Conservation (phyloP, 2,329 filamentous ascomycete species). For the Leptosphaerulina australis region DNA sequence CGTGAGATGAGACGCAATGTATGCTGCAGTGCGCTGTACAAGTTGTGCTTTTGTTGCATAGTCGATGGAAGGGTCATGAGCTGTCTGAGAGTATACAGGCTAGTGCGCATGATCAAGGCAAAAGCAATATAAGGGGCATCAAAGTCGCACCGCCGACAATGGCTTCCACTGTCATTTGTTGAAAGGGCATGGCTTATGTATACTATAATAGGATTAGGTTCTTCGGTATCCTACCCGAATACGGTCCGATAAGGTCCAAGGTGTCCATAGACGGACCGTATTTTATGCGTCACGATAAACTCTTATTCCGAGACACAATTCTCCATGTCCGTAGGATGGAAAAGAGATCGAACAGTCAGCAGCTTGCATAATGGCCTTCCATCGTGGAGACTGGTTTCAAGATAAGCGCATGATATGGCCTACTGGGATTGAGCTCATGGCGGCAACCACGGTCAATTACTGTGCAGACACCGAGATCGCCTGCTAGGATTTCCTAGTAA, state of each 20-base stretch:
- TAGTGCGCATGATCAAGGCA: not conserved
- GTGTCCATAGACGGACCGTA: constrained; percentile 2
- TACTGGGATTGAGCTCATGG: too few species aligned
- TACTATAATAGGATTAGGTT: not conserved
- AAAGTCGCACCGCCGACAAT: not conserved
- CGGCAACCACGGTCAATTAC: too few species aligned
- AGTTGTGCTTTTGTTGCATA: not conserved
- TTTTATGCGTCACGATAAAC: constrained; percentile 1
- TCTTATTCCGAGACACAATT: too few species aligned
- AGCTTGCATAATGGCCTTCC: too few species aligned
- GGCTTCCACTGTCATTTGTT: not conserved
- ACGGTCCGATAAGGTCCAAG: constrained; percentile 2
- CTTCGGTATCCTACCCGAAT: not conserved
- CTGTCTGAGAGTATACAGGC: not conserved
- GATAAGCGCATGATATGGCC: too few species aligned
- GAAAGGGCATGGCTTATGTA: not conserved
- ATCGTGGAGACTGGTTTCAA: too few species aligned
- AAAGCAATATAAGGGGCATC: not conserved
- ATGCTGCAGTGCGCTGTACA: not conserved
- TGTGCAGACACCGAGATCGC: too few species aligned
- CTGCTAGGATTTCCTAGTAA: too few species aligned
- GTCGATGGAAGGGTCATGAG: not conserved
- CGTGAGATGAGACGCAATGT: not conserved
- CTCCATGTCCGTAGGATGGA: too few species aligned
- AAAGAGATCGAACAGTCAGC: too few species aligned